Percentiles rank a stretch among this genome's conserved stretches.
phyloP scores from a whole-genome alignment of 176 grass and related monocot species.

The Elymus sibiricus region DNA sequence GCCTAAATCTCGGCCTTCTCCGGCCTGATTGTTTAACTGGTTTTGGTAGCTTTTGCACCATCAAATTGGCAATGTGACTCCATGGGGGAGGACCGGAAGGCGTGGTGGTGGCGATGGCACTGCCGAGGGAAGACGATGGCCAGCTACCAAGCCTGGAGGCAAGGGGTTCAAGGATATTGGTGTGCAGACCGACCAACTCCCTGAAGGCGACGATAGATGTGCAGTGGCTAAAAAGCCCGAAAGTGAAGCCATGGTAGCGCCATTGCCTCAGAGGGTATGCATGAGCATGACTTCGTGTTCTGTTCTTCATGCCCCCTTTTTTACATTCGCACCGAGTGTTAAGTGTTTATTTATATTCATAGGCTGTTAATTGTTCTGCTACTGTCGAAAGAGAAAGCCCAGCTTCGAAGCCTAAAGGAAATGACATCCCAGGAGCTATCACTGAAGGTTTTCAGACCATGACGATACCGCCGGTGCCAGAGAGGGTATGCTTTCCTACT shows the following conservation, averaged over 20 bases:
- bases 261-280: constrained; percentile 61
- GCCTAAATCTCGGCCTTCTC: neutral
- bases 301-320: neutral
- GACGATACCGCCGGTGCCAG: constrained; percentile 39
- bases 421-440: neutral
- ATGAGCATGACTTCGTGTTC: neutral
- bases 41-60: neutral
- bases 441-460: neutral
- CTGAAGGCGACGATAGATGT: constrained; percentile 47
- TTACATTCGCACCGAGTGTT: neutral
- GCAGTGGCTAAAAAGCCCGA: neutral
- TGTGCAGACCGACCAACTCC: too few species aligned
- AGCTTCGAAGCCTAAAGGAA: neutral
- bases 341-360: neutral
- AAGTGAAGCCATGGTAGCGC: constrained; percentile 21
- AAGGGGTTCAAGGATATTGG: neutral
- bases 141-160: constrained; percentile 12
- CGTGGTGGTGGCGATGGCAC: neutral
- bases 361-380: neutral
- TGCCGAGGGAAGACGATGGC: constrained; percentile 17
- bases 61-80: neutral
- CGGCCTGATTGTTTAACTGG: neutral
- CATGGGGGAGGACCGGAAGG: constrained; percentile 21
- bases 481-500: constrained; percentile 3
- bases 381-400: neutral